Conservation (phyloP, 2,329 filamentous ascomycete species). For the Diplodia sapinea region DNA sequence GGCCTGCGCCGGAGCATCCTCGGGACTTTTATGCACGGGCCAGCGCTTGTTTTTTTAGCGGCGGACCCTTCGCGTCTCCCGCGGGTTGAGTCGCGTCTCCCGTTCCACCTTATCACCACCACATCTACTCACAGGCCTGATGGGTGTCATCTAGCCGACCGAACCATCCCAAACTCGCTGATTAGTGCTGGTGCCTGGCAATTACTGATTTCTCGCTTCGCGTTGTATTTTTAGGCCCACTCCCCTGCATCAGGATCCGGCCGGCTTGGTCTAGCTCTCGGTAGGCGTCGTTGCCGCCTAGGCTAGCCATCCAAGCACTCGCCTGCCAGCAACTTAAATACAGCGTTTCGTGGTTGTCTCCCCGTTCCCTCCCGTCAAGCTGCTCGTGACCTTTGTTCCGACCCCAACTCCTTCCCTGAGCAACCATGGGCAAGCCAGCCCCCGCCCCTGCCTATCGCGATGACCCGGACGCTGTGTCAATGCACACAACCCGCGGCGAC, state of each 20-base stretch:
- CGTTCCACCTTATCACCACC: neutral
- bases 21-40: neutral
- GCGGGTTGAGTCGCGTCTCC: neutral
- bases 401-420: neutral
- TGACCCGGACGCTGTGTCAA: constrained; percentile 46
- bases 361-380: constrained; percentile 6
- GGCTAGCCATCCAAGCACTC: constrained; percentile 1
- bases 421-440: constrained; percentile 43
- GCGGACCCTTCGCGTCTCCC: constrained; percentile 3
- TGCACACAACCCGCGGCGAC: constrained; percentile 48
- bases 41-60: neutral
- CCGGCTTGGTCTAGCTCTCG: constrained; percentile 34
- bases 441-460: constrained; percentile 41
- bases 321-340: neutral
- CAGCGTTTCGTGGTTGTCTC: neutral
- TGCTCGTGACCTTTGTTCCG: neutral
- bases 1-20: constrained; percentile 15
- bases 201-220: neutral
- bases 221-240: constrained; percentile 19
- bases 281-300: constrained; percentile 29
- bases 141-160: neutral
- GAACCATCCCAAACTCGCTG: neutral
- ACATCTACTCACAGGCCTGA: neutral
- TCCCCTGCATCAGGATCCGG: constrained; percentile 16
- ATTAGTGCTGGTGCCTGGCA: neutral